Evolutionary conservation across 78 protist genomes (phyloP), one percentile per base, ranked within the genome.

Genomic region (Dictyostelium capitatum): DNA sequence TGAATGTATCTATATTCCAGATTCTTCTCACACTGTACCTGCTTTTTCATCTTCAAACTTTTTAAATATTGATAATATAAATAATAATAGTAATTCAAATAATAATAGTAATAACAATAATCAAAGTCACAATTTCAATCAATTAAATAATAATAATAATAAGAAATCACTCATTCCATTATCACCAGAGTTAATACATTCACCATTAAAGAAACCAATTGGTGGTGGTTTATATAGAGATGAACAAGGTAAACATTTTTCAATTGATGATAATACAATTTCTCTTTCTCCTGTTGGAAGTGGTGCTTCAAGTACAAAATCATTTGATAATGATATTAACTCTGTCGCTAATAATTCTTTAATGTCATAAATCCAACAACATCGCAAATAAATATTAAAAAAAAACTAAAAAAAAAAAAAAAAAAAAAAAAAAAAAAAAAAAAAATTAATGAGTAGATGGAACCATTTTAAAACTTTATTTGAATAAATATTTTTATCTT

Each of bases 231-330:
- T 37, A 11, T 84, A 72, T 28, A 64, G 59, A 37, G 92, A 84
- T 84, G 92, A 75, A 56, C 92, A 84, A 57, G 92, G 92, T 8
- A 84, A 72, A 57, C 91, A 77, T 72, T 75, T 53, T 56, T 65
- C 81, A 15, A 46, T 84, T 15, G 92, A 84, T 56, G 82, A 77
- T 37, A 64, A 73, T 46, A 17, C 47, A 30, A 28, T 67, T 15
- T 25, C 75, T 32, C 43, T 37, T 37, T 37, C 43, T 3, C 43
- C 43, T 37, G 43, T 37, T 37, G 43, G 43, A 3, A 37, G 43
- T 37, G 1, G 43, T 37, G 1, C 43, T 37, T 37, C 43, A 37
- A 37, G 43, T 37, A 37, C 43, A 37, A 37, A 37, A 37, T 37
- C 43, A 37, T 37, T 37, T 37, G 43, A 37, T 37, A 1, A 37